phyloP scores from a whole-genome alignment of 345 rosid species.

The Citrus inodora region DNA sequence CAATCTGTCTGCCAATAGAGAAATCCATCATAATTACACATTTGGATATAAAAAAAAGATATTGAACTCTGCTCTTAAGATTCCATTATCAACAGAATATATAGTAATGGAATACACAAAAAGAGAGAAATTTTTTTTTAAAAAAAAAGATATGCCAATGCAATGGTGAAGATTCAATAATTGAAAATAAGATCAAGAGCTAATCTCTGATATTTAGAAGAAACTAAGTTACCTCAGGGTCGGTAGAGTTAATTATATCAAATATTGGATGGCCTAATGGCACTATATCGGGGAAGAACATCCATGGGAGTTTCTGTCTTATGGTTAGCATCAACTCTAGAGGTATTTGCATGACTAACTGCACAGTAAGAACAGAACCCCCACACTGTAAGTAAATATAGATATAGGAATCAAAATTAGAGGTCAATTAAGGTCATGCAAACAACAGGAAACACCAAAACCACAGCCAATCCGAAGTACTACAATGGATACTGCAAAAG shows the following conservation, averaged over 20 bases:
- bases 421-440: not conserved
- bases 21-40: not conserved
- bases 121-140: not conserved
- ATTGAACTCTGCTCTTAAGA: not conserved
- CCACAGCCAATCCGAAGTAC: not conserved
- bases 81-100: constrained; percentile 1
- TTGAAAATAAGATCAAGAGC: not conserved
- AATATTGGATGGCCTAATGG: constrained; percentile 95
- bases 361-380: constrained; percentile 18
- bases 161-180: not conserved
- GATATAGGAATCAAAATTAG: not conserved
- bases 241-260: constrained; percentile 81
- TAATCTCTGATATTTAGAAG: not conserved
- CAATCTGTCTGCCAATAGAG: constrained; percentile 72
- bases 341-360: constrained; percentile 97
- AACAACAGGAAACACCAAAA: not conserved
- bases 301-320: constrained; percentile 88
- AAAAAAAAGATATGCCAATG: not conserved
- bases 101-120: not conserved
- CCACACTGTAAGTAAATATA: not conserved
- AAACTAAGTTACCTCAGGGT: constrained; percentile 64
- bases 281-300: constrained; percentile 93
- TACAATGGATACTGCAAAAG: not conserved
- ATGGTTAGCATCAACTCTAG: constrained; percentile 83
- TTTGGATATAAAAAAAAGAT: not conserved